These are phyloP conservation scores for Strigomonas galati DNA, from an alignment of 208 protist species.

Conservation along the genomic window DNA sequence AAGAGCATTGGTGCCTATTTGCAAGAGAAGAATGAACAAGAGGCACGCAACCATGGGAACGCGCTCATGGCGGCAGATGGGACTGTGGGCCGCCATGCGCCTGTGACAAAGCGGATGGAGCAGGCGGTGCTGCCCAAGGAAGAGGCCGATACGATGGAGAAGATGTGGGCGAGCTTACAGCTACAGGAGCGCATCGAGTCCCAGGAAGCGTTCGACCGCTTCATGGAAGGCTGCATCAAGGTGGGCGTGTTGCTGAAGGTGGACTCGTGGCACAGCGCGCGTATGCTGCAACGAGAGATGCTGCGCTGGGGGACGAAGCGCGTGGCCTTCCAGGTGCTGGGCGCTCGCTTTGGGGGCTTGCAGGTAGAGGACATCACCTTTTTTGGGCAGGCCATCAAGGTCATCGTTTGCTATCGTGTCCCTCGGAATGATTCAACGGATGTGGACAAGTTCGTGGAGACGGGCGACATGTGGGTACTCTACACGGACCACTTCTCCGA, in stretches of 20 bases:
- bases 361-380: constrained; percentile 65
- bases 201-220: constrained; percentile 54
- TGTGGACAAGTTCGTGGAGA: constrained; percentile 68
- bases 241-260: constrained; percentile 86
- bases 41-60: not conserved
- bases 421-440: constrained; percentile 50
- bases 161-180: constrained; percentile 55
- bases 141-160: constrained; percentile 32
- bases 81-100: too few relatives aligned
- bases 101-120: constrained; percentile 21
- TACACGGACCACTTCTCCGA: constrained; percentile 81
- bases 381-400: constrained; percentile 67
- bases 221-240: constrained; percentile 64
- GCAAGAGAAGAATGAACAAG: not conserved
- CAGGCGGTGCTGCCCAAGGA: constrained; percentile 29
- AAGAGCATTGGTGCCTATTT: constrained; percentile 2
- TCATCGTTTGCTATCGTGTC: constrained; percentile 79
- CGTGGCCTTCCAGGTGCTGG: constrained; percentile 70
- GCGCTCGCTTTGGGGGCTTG: constrained; percentile 76
- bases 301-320: constrained; percentile 58
- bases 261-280: constrained; percentile 83
- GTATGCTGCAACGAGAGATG: constrained; percentile 75
- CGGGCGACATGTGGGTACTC: constrained; percentile 61
- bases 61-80: too few relatives aligned
- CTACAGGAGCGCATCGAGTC: constrained; percentile 29